phyloP scores from a whole-genome alignment of 208 protist genomes.

The Trypanosoma theileri region DNA sequence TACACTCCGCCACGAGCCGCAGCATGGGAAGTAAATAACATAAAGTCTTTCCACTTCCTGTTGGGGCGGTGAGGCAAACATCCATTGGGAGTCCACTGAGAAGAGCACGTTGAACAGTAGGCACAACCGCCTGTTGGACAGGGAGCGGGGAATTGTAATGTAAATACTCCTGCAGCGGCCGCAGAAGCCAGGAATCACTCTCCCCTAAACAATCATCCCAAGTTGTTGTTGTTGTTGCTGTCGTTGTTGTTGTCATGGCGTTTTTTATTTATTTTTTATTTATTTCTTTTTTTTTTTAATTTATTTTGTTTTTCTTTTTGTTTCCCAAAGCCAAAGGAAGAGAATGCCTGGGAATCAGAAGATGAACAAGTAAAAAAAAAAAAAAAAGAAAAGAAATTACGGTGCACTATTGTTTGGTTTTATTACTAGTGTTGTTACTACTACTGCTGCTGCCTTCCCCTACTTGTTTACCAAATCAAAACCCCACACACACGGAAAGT shows the following conservation, averaged over 20 bases:
- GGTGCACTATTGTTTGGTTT: too few species aligned
- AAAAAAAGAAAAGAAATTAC: too few species aligned
- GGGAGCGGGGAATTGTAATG: conserved; percentile 74
- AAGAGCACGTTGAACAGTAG: conserved; percentile 60
- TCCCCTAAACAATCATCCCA: conserved; percentile 39
- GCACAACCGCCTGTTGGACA: conserved; percentile 77
- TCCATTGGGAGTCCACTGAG: conserved; percentile 81
- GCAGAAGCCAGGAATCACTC: conserved; percentile 49
- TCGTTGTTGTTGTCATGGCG: conserved; percentile 4
- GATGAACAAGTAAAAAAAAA: conserved; percentile 2
- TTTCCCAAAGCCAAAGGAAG: not conserved
- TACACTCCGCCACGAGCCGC: conserved; percentile 53
- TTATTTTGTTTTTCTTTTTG: too few species aligned
- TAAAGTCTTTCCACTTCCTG: conserved; percentile 88
- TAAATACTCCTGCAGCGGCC: conserved; percentile 50
- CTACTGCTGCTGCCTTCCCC: too few species aligned
- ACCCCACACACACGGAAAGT: too few species aligned
- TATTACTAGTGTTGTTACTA: too few species aligned
- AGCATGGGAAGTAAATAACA: conserved; percentile 87
- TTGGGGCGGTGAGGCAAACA: conserved; percentile 88
- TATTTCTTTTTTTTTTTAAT: not conserved
- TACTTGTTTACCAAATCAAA: too few species aligned
- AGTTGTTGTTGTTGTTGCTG: conserved; percentile 2
- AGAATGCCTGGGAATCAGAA: not conserved
- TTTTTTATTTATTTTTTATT: conserved; percentile 19